phyloP scores from a whole-genome alignment of 139 green algal genomes.

The Medakamo hakoo region DNA sequence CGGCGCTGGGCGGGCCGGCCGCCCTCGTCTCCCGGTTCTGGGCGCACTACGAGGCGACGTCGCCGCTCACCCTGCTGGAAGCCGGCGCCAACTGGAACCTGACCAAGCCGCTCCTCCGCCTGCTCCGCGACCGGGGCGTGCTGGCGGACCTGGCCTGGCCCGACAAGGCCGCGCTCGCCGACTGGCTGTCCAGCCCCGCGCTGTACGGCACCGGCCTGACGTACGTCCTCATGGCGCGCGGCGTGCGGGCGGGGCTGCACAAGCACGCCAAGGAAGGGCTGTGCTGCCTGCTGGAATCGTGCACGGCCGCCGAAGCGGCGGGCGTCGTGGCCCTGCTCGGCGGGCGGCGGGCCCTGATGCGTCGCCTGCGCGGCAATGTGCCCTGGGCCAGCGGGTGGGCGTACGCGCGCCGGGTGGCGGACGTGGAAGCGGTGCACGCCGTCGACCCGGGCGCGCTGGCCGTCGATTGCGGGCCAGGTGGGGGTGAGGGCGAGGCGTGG shows the following conservation, averaged over 20 bases:
- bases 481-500: background rate
- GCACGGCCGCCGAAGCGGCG: conserved; percentile 18
- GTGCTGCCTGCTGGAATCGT: conserved; percentile 34
- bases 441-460: background rate
- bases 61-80: conserved; percentile 28
- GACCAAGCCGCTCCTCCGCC: conserved; percentile 27
- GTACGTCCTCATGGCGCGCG: conserved; percentile 5
- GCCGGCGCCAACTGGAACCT: conserved; percentile 33
- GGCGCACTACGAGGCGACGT: conserved; percentile 28
- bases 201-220: conserved; percentile 15
- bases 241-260: conserved; percentile 20
- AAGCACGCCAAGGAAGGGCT: conserved; percentile 39
- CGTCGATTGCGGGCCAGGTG: background rate
- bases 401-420: conserved; percentile 7
- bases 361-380: conserved; percentile 14
- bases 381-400: conserved; percentile 10
- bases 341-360: background rate
- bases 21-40: conserved; percentile 26
- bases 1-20: conserved; percentile 21
- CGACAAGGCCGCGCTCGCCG: conserved; percentile 12
- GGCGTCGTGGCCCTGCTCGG: conserved; percentile 13
- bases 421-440: conserved; percentile 10
- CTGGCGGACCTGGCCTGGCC: conserved; percentile 11
- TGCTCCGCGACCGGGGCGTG: conserved; percentile 34
- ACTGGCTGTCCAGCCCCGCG: conserved; percentile 1